Conservation (phyloP, 2,329 filamentous ascomycete genomes). For the Fusarium abutilonis region DNA sequence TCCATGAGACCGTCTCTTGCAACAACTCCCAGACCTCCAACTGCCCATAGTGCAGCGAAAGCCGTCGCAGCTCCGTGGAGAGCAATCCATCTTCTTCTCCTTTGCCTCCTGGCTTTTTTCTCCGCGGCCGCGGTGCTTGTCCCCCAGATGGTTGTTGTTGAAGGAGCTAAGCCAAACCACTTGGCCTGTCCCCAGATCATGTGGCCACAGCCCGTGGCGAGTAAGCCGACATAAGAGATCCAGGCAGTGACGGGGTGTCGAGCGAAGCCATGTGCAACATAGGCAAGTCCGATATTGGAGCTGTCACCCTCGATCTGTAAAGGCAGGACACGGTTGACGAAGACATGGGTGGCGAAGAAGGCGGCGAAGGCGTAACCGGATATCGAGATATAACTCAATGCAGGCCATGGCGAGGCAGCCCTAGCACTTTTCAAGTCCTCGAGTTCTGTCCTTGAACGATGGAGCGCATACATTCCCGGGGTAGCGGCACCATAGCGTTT, state of each 20-base stretch:
- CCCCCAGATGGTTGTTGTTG: conserved; percentile 58
- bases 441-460: conserved; percentile 47
- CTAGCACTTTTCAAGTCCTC: conserved; percentile 35
- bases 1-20: conserved; percentile 73
- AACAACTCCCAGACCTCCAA: conserved; percentile 81
- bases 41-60: conserved; percentile 77
- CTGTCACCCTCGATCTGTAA: conserved; percentile 82
- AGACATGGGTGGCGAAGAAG: conserved; percentile 75
- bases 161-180: conserved; percentile 76
- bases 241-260: conserved; percentile 74
- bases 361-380: conserved; percentile 77
- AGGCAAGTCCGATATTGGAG: conserved; percentile 85
- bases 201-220: conserved; percentile 76
- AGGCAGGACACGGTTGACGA: conserved; percentile 80
- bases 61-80: conserved; percentile 72
- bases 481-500: conserved; percentile 78
- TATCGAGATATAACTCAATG: conserved; percentile 72
- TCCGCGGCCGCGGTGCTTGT: conserved; percentile 57
- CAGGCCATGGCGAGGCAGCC: conserved; percentile 67
- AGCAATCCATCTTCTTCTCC: conserved; percentile 74
- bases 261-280: conserved; percentile 86
- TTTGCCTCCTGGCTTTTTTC: conserved; percentile 61
- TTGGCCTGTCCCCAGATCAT: conserved; percentile 86
- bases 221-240: conserved; percentile 73
- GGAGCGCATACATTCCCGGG: conserved; percentile 58